Evolutionary conservation across 176 grass and related monocot species (phyloP), one percentile per base, ranked within the genome.

Genomic region (Musa schizocarpa): DNA sequence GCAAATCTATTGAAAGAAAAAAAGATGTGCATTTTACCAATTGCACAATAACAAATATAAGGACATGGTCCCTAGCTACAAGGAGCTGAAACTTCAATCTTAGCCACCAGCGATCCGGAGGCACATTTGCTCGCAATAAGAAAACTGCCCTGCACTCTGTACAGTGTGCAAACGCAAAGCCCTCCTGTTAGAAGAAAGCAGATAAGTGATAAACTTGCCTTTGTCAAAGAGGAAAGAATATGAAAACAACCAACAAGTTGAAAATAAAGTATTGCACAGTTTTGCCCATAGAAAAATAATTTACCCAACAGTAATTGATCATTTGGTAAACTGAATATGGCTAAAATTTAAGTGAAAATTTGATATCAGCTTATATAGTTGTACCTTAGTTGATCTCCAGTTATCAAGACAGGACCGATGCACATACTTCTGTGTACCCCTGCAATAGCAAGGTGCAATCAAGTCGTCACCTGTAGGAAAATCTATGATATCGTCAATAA

Each of bases 111-210:
- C 90, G 84, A 79, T 98, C 94, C 20, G 94, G 88, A 79, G 90
- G 94, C 77, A 98, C 86, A 85, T 98, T 93, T 76, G 90, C 90
- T 80, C 94, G 86, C 67, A 98, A 78, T 58, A 91, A 61, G 75
- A 98, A 98, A 57, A 87, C 82, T 73, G 94, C 88, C 81, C 86
- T 89, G 82, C 94, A 98, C 65, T 98, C 90, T 4, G 94, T 98
- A 73, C 94, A 98, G 77, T 98, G 90, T 87, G 94, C 87, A 91
- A 98, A 98, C 65, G 94, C 94, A 98, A 91, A 98, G 77, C 94
- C 94, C 93, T 98, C 94, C 94, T 98, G 88, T 76, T 64, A 80
- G 74, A 83, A 70, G 10, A 82, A 66, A 80, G 1, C 57, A 43
- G 34, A 43, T 43, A 43, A 4, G 34, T 43, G 34, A 43, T 43